phyloP scores from a whole-genome alignment of 139 green algal species.

The Closterium sp. region DNA sequence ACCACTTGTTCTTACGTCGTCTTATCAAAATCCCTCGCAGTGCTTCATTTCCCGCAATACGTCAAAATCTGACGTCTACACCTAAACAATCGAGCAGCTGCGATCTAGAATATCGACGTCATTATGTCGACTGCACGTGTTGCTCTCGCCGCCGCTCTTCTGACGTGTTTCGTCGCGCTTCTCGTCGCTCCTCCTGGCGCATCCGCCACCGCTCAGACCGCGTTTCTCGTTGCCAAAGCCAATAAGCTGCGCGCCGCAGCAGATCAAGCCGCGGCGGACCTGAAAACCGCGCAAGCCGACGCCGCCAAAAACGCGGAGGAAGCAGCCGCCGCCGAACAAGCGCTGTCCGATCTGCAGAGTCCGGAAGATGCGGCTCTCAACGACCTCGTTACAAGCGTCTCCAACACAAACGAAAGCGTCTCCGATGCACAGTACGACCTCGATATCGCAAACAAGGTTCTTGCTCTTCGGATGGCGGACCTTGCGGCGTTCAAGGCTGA shows the following conservation, averaged over 20 bases:
- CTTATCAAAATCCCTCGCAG: no score
- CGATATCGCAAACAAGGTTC: not conserved
- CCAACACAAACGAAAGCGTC: not conserved
- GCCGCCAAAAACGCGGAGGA: not conserved
- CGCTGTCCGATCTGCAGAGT: not conserved
- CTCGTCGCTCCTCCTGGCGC: not conserved
- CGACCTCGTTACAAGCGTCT: not conserved
- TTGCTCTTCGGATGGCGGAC: not conserved
- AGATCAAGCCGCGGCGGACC: not conserved
- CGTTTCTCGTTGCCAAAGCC: not conserved
- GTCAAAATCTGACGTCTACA: no score
- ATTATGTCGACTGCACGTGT: not conserved
- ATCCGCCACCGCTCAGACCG: not conserved
- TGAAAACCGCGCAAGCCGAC: not conserved
- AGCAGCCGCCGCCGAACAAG: not conserved
- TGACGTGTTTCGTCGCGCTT: not conserved
- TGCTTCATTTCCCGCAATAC: no score
- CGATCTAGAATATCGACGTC: not conserved
- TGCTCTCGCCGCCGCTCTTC: not conserved
- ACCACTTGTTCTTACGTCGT: no score
- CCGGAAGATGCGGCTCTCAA: not conserved
- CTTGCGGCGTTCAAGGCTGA: not conserved
- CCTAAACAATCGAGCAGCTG: not conserved
- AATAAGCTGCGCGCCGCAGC: not conserved
- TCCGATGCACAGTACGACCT: not conserved